Conservation (phyloP, 495 filamentous ascomycete genomes). For the Tuber calosporum region DNA sequence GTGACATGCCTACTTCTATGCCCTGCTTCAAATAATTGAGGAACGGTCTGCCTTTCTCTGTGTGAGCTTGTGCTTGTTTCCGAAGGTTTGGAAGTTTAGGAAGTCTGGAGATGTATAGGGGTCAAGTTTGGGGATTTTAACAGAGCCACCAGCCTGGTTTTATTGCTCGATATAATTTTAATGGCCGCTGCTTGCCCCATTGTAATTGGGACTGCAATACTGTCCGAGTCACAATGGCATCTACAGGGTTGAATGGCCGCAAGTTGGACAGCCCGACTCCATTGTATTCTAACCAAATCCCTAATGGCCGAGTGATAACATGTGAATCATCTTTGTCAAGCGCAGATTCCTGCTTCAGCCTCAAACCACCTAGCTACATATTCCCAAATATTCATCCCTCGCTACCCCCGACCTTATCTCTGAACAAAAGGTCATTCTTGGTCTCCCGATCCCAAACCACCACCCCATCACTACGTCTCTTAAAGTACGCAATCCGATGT, state of each 20-base stretch:
- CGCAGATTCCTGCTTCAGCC: not conserved
- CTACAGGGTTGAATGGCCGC: not conserved
- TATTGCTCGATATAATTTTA: not conserved
- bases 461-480: constrained; percentile 48
- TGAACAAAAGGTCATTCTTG: constrained; percentile 55
- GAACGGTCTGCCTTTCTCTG: not conserved
- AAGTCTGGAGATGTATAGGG: not conserved
- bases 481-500: constrained; percentile 70
- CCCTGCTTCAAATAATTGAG: not conserved
- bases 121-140: not conserved
- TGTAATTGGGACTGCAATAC: not conserved
- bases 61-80: not conserved
- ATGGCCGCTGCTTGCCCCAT: not conserved
- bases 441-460: constrained; percentile 53
- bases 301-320: not conserved
- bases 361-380: not conserved
- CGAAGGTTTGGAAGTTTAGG: not conserved
- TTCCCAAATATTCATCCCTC: not conserved
- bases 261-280: not conserved
- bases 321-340: not conserved
- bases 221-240: not conserved
- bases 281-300: not conserved
- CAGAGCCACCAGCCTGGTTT: not conserved
- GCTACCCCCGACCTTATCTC: constrained; percentile 45
- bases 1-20: not conserved